These are phyloP conservation scores for Tricholoma bakamatsutake DNA, from an alignment of 768 basidiomycete genomes.

Conservation along the genomic window DNA sequence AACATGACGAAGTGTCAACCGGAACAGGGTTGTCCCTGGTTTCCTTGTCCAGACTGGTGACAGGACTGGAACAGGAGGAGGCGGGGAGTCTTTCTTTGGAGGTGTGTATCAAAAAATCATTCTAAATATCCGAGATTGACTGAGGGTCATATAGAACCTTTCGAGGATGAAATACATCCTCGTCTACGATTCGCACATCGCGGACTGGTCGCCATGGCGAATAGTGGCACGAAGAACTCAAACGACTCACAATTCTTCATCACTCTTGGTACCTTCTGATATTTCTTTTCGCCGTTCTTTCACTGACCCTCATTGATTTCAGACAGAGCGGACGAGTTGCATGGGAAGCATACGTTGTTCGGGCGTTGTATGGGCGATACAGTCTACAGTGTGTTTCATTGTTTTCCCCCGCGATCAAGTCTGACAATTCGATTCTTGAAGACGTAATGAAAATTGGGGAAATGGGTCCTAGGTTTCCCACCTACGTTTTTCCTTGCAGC, in stretches of 20 bases:
- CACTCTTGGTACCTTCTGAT: conserved; percentile 61
- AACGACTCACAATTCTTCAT: conserved; percentile 97
- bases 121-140: neutral
- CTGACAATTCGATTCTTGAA: conserved; percentile 21
- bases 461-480: conserved; percentile 51
- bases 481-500: neutral
- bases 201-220: conserved; percentile 93
- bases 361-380: conserved; percentile 88
- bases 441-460: conserved; percentile 91
- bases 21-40: conserved; percentile 65
- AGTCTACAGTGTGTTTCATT: conserved; percentile 64
- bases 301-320: neutral
- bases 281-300: neutral
- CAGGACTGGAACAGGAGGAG: conserved; percentile 82
- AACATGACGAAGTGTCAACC: neutral
- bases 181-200: conserved; percentile 85
- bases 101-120: conserved; percentile 34
- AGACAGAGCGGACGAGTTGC: conserved; percentile 90
- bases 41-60: conserved; percentile 97
- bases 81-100: conserved; percentile 95
- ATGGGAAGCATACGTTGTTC: conserved; percentile 93
- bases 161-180: conserved; percentile 93
- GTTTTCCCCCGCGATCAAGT: neutral
- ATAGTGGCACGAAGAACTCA: conserved; percentile 77
- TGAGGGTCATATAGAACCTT: conserved; percentile 55